phyloP scores from a whole-genome alignment of 495 filamentous ascomycete species.

The Daldinia decipiens region DNA sequence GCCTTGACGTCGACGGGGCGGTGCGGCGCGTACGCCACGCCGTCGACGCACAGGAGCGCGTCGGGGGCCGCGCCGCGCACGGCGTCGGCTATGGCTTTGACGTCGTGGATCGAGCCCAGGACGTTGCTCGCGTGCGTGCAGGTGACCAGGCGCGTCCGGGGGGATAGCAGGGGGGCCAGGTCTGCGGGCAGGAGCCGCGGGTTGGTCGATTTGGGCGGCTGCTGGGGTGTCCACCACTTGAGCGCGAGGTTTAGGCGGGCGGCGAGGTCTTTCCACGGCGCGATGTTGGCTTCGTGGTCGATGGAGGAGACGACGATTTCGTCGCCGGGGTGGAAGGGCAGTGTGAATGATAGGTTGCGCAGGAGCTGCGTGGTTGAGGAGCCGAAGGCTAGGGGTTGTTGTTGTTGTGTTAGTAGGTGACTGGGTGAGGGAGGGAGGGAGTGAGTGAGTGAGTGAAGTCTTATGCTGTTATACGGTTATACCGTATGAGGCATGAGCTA shows the following conservation, averaged over 20 bases:
- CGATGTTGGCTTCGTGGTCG: constrained; percentile 78
- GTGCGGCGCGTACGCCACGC: constrained; percentile 77
- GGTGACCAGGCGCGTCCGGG: constrained; percentile 70
- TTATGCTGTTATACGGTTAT: no score
- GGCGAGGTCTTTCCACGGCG: constrained; percentile 74
- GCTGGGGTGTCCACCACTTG: constrained; percentile 70
- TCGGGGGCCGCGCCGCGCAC: constrained; percentile 58
- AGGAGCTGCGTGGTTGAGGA: constrained; percentile 78
- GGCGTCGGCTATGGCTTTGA: constrained; percentile 63
- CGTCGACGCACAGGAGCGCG: constrained; percentile 64
- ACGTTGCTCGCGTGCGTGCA: constrained; percentile 78
- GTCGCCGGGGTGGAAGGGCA: constrained; percentile 66
- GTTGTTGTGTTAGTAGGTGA: not conserved
- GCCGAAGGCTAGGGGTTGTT: constrained; percentile 69
- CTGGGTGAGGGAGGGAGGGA: no score
- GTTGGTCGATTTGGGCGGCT: constrained; percentile 48
- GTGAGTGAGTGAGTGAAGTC: no score
- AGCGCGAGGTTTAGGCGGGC: constrained; percentile 63
- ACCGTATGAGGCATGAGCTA: no score
- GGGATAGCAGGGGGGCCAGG: constrained; percentile 64
- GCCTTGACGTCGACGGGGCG: constrained; percentile 70
- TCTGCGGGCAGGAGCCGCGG: constrained; percentile 64
- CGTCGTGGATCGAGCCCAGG: constrained; percentile 72
- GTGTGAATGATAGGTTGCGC: constrained; percentile 71
- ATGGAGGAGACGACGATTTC: constrained; percentile 73